Base-by-base conservation (phyloP, 345 rosid species). In the Eucalyptus fibrosa region DNA sequence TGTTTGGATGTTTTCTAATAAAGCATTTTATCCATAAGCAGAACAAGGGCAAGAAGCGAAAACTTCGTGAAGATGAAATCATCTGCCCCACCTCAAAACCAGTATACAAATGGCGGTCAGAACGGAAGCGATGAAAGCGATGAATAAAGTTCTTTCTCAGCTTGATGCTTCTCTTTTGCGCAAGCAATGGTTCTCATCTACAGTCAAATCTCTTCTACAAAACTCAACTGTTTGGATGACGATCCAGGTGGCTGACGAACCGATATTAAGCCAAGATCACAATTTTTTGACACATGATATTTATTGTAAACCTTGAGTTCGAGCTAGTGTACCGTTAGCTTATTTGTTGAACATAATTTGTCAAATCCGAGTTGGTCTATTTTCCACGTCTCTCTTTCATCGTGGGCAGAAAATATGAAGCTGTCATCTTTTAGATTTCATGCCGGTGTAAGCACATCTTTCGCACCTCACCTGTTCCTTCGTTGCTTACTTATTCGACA, bases 71-170 rank as follows among this genome's bases (percentile, higher is more conserved):
- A 37, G 98, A 96, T 7, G 99, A 97, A 93, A 91, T 96, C 26
- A 91, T 88, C 86, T 83, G 86, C 89, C 99, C 97, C 77, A 93
- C 96, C 77, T 91, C 95, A 55, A 95, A 90, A 86, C 93, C 98
- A 4, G 97, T 97, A 16, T 96, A 94, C 93, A 94, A 95, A 91
- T 96, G 99, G 99, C 89, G 94, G 42, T 8, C 92, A 1, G 99
- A 97, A 90, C 90, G 99, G 92, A 97, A 97, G 93, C 94, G 98
- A 56, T 97, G 92, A 94, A 97, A 97, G 93, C 94, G 98, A 56
- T 97, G 92, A 94, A 32, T 69, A 37, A 34, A 69, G 81, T 37
- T 65, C 34, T 65, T 8, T 69, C 44, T 69, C 13, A 69, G 34
- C 81, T 32, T 5, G 44, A 17, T 18, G 44, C 81, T 17, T 69